Evolutionary conservation across 768 basidiomycete genomes (phyloP).

Genomic region (Panus rudis): DNA sequence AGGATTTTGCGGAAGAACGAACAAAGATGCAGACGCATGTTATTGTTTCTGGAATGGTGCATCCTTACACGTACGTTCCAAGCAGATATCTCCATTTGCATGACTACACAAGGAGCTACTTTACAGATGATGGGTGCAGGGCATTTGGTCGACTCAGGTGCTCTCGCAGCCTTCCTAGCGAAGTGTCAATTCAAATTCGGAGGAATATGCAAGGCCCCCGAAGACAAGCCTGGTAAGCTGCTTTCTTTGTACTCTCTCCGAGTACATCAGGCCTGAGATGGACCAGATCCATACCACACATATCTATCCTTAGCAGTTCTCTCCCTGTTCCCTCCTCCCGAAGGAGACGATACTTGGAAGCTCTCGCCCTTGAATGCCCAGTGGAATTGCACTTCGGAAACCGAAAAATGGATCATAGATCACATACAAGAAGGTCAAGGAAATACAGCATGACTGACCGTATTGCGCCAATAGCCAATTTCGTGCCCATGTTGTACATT

Average conservation of each 20-base stretch:
- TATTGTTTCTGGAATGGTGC: slow-evolving; percentile 97
- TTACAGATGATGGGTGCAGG: slow-evolving; percentile 61
- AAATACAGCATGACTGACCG: slow-evolving; percentile 19
- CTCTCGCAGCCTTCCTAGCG: slow-evolving; percentile 59
- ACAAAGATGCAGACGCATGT: slow-evolving; percentile 86
- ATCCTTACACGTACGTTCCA: slow-evolving; percentile 53
- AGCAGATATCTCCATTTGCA: background rate
- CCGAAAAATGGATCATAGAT: slow-evolving; percentile 58
- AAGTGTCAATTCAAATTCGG: slow-evolving; percentile 84
- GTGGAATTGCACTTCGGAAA: slow-evolving; percentile 63
- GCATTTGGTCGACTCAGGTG: slow-evolving; percentile 47
- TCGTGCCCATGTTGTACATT: background rate
- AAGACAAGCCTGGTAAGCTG: slow-evolving; percentile 65
- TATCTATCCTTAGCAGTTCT: slow-evolving; percentile 84
- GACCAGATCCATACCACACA: slow-evolving; percentile 87
- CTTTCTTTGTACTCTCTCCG: background rate
- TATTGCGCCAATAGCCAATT: background rate
- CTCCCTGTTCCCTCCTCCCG: slow-evolving; percentile 48
- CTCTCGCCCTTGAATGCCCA: slow-evolving; percentile 59
- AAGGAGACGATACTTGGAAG: slow-evolving; percentile 37
- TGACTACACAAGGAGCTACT: slow-evolving; percentile 2
- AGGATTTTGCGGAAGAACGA: slow-evolving; percentile 85
- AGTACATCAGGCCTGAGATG: slow-evolving; percentile 3
- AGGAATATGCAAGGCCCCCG: slow-evolving; percentile 81
- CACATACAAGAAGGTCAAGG: slow-evolving; percentile 19